These are phyloP conservation scores for Abelmoschus esculentus DNA, from an alignment of 345 rosid species.

Conservation along the genomic window DNA sequence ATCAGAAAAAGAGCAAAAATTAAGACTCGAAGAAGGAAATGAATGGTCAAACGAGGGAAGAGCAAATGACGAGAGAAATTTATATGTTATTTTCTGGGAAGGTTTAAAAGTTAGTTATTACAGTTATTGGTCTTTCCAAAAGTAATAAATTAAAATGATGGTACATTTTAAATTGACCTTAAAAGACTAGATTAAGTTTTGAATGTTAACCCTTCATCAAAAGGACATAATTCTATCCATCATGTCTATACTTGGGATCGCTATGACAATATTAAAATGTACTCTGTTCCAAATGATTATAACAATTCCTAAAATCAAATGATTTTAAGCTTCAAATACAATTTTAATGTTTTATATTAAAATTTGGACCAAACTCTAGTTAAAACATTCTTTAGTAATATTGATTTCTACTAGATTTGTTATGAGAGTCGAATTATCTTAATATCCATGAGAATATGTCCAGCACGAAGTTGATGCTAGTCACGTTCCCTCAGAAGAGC, in stretches of 20 bases:
- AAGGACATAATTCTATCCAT: not conserved
- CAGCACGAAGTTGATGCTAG: not conserved
- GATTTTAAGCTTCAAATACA: no score
- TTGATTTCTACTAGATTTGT: no score
- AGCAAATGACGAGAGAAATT: not conserved
- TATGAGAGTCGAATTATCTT: no score
- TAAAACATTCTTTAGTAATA: no score
- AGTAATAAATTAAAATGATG: not conserved
- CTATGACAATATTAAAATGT: not conserved
- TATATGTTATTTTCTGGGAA: not conserved
- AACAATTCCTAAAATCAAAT: not conserved
- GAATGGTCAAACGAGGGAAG: not conserved
- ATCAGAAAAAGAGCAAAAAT: not conserved
- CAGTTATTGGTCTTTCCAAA: not conserved
- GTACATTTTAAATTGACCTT: not conserved
- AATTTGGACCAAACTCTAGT: no score
- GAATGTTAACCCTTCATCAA: not conserved
- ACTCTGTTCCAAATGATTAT: not conserved
- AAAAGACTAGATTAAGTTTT: not conserved
- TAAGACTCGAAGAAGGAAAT: not conserved
- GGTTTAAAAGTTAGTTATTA: not conserved
- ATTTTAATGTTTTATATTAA: no score
- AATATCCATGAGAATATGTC: not conserved
- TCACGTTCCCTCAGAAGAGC: conserved; percentile 28
- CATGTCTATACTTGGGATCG: not conserved